Conservation (phyloP, 2,329 filamentous ascomycete species). For the Fusarium coffeatum region DNA sequence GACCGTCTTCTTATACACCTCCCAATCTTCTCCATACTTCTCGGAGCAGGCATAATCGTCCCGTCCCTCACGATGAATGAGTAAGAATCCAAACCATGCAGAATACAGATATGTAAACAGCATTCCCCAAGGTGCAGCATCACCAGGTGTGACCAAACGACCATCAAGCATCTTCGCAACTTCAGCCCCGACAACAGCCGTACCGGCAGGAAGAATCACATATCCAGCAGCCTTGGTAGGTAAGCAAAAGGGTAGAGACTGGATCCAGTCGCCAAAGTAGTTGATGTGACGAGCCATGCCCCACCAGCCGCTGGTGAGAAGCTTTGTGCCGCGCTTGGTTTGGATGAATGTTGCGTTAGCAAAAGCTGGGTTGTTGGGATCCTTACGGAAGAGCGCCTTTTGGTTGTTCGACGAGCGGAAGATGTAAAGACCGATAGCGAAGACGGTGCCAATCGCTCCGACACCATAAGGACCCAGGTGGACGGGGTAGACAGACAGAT, state of each 20-base stretch:
- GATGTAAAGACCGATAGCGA: conserved; percentile 79
- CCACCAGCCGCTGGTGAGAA: conserved; percentile 91
- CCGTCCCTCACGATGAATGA: conserved; percentile 84
- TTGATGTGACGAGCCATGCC: conserved; percentile 90
- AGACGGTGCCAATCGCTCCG: conserved; percentile 70
- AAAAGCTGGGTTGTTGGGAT: conserved; percentile 81
- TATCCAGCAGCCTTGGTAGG: conserved; percentile 88
- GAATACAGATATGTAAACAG: conserved; percentile 92
- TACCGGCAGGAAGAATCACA: conserved; percentile 68
- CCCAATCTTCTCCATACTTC: conserved; percentile 93
- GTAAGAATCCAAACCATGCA: conserved; percentile 84
- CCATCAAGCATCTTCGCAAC: conserved; percentile 67
- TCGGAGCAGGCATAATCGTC: conserved; percentile 87
- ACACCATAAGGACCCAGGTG: conserved; percentile 75
- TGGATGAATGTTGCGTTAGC: conserved; percentile 83
- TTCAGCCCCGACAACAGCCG: conserved; percentile 53
- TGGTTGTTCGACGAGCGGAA: conserved; percentile 91
- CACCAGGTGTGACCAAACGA: conserved; percentile 73
- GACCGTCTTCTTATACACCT: conserved; percentile 82
- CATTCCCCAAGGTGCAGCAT: conserved; percentile 82
- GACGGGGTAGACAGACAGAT: conserved; percentile 83
- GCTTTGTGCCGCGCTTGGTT: conserved; percentile 80
- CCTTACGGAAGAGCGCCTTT: conserved; percentile 91
- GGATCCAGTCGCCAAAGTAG: conserved; percentile 92
- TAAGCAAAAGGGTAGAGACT: conserved; percentile 86